Evolutionary conservation across 495 filamentous ascomycete species (phyloP).

Genomic region (Hypomontagnella submonticulosa): DNA sequence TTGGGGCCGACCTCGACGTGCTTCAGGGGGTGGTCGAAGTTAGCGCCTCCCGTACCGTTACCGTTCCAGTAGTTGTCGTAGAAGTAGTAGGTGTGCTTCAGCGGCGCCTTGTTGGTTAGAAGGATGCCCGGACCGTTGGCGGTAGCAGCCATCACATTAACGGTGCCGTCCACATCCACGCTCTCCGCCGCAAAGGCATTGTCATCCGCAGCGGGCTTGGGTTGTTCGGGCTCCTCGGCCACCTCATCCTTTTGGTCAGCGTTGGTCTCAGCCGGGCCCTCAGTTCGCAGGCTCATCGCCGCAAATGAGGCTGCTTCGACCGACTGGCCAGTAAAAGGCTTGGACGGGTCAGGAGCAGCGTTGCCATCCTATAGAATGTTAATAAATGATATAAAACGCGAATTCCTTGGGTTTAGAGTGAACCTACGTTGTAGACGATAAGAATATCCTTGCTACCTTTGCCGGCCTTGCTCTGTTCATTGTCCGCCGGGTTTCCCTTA

Average conservation of each 20-base stretch:
- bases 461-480: conserved; percentile 48
- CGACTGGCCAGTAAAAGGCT: conserved; percentile 25
- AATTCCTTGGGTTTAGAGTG: background rate
- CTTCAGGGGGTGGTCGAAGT: conserved; percentile 57
- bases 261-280: no score
- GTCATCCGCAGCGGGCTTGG: background rate
- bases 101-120: conserved; percentile 48
- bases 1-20: conserved; percentile 47
- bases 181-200: background rate
- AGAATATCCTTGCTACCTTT: conserved; percentile 54
- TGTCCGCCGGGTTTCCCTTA: conserved; percentile 43
- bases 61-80: conserved; percentile 59
- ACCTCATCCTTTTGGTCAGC: no score
- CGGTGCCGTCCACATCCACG: background rate
- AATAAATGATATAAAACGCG: conserved; percentile 2
- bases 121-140: conserved; percentile 49
- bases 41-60: conserved; percentile 54
- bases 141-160: conserved; percentile 8
- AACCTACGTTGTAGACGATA: conserved; percentile 48
- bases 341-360: conserved; percentile 48
- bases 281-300: background rate
- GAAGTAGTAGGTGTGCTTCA: conserved; percentile 50
- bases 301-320: conserved; percentile 12
- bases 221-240: background rate
- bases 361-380: conserved; percentile 47